Base-by-base conservation (phyloP, 805 yeast genomes). In the Kluyveromyces wickerhamii region DNA sequence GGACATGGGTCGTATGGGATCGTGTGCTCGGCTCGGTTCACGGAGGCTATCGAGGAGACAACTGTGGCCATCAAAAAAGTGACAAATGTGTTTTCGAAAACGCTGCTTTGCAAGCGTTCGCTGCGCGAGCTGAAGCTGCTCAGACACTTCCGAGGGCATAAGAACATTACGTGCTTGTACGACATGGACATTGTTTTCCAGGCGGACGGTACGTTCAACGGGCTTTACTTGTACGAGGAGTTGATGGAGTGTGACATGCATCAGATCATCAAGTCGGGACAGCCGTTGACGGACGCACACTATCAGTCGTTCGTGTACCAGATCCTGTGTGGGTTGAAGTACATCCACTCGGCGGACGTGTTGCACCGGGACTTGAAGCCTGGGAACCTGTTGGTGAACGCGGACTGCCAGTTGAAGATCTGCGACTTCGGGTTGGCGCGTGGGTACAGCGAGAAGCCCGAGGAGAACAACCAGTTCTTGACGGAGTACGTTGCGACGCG, bases 1-100 rank as follows among this genome's bases (percentile, higher is more conserved):
- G 98, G 98, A 4, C 96, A 92, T 49, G 98, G 98, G 9, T 97
- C 98, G 1, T 92, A 92, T 52, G 98, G 98, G 27, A 79, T 89
- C 4, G 98, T 92, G 5, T 89, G 96, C 52, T 82, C 95, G 1
- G 98, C 98, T 12, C 74, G 78, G 47, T 88, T 87, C 57, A 69
- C 75, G 4, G 83, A 76, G 36, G 66, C 74, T 1, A 72, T 72
- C 4, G 84, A 78, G 34, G 89, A 81, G 29, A 88, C 87, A 5
- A 72, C 78, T 9, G 96, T 92, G 20, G 98, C 98, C 16, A 87
- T 92, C 52, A 92, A 92, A 61, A 92, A 92, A 56, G 89, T 92
- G 48, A 89, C 97, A 33, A 92, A 88, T 62, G 83, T 92, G 35
- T 92, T 92, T 63, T 74, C 84, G 41, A 88, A 88, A 59, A 85